Evolutionary conservation across 306 rosid species (phyloP).

Genomic region (Cicer arietinum): DNA sequence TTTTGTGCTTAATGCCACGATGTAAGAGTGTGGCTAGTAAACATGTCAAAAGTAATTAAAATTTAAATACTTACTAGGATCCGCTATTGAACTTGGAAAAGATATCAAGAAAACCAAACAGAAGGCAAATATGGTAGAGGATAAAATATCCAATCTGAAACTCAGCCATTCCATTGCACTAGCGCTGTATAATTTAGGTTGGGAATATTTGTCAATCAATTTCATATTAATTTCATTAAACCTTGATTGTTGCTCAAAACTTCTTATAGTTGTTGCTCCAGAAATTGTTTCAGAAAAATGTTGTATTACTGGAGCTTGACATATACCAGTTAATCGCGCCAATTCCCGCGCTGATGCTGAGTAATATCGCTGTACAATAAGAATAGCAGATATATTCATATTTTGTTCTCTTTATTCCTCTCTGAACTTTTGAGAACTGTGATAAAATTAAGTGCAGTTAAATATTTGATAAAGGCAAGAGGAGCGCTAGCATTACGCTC

Average conservation of each 20-base stretch:
- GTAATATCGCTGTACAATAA: conserved; percentile 66
- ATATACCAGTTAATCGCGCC: conserved; percentile 76
- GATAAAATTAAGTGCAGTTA: conserved; percentile 3
- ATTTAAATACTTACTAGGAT: conserved; percentile 64
- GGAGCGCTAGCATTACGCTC: no score
- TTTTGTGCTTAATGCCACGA: conserved; percentile 17
- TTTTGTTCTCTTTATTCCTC: not conserved
- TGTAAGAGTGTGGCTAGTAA: not conserved
- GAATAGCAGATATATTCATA: not conserved
- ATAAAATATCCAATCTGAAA: conserved; percentile 71
- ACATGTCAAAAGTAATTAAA: not conserved
- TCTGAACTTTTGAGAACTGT: not conserved
- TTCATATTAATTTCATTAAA: conserved; percentile 71
- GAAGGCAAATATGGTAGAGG: conserved; percentile 64
- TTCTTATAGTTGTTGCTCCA: conserved; percentile 78
- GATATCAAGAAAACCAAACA: conserved; percentile 71
- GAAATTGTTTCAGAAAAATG: conserved; percentile 85
- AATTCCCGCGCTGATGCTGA: conserved; percentile 73
- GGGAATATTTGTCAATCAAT: conserved; percentile 67
- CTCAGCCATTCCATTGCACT: conserved; percentile 80
- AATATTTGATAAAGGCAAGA: conserved; percentile 12
- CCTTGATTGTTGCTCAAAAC: conserved; percentile 76
- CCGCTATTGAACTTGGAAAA: conserved; percentile 62
- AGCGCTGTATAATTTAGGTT: conserved; percentile 64
- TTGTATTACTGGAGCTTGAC: conserved; percentile 90